A percentile compares a stretch with the other conserved stretches of the same genome.
phyloP scores from a whole-genome alignment of 2,329 filamentous ascomycete genomes.

The Microsporum ferrugineum region DNA sequence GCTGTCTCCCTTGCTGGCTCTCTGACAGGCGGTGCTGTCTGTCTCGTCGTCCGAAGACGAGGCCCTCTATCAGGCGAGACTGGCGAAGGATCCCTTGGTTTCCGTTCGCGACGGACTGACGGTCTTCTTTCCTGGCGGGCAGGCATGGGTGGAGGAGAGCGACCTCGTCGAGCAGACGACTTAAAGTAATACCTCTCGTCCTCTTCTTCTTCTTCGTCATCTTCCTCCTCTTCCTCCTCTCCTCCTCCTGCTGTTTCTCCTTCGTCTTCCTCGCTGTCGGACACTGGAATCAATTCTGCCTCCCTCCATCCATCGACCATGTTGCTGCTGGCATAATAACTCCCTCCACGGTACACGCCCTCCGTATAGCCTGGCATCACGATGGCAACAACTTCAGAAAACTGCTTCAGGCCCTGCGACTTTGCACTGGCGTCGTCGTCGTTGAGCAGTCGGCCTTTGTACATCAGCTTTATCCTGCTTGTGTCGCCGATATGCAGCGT shows the following conservation, averaged over 20 bases:
- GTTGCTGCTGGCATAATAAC: not conserved
- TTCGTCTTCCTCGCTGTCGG: not conserved
- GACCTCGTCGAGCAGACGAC: not conserved
- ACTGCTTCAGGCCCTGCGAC: constrained; percentile 37
- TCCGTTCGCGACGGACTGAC: not conserved
- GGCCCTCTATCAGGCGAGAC: not conserved
- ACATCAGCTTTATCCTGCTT: constrained; percentile 33
- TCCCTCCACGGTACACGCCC: not conserved
- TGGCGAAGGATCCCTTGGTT: not conserved
- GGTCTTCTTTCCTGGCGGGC: not conserved
- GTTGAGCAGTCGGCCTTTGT: constrained; percentile 37
- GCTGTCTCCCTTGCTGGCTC: not conserved
- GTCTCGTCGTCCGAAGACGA: not conserved
- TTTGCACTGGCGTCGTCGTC: constrained; percentile 31
- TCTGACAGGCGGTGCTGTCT: not conserved
- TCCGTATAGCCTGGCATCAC: constrained; percentile 15
- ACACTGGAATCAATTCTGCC: not conserved
- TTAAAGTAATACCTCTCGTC: not conserved
- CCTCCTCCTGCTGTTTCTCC: not conserved
- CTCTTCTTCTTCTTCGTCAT: not conserved
- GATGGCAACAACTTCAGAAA: constrained; percentile 38
- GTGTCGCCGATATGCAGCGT: constrained; percentile 26
- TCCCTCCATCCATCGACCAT: not conserved
- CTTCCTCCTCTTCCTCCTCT: not conserved
- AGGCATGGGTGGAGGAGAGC: not conserved